Percentiles rank a stretch among this genome's conserved stretches.
These are phyloP conservation scores for Suillus bovinus DNA, from an alignment of 768 basidiomycete genomes.

Conservation along the genomic window DNA sequence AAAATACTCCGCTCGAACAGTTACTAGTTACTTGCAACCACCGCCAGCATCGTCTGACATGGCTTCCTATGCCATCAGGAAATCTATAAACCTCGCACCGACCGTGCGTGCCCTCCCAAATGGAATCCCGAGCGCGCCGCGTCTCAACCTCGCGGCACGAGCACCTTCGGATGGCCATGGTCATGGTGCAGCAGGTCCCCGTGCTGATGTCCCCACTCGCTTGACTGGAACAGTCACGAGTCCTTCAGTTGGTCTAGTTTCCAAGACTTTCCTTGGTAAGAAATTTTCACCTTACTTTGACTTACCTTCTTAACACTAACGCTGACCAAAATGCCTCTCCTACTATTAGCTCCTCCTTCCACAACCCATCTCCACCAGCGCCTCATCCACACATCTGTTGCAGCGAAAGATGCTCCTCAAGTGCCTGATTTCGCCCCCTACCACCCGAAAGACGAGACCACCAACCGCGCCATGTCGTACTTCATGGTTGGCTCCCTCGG, in stretches of 20 bases:
- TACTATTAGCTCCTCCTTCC: constrained; percentile 44
- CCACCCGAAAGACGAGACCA: constrained; percentile 61
- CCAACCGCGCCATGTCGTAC: constrained; percentile 80
- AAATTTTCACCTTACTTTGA: constrained; percentile 14
- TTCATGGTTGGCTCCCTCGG: constrained; percentile 93
- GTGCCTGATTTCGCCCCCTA: constrained; percentile 91
- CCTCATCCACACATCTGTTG: constrained; percentile 75
- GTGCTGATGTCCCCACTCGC: constrained; percentile 60
- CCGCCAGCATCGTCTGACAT: constrained; percentile 33
- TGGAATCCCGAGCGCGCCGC: constrained; percentile 77
- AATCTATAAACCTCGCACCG: constrained; percentile 78
- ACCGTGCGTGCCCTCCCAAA: constrained; percentile 77
- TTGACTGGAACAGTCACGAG: constrained; percentile 60
- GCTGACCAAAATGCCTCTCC: constrained; percentile 10
- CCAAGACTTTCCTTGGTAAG: constrained; percentile 67
- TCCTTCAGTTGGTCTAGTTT: constrained; percentile 55
- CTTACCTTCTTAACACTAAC: constrained; percentile 18
- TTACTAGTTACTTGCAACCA: not conserved
- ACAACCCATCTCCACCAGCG: constrained; percentile 62
- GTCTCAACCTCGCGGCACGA: constrained; percentile 71
- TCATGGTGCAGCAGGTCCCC: constrained; percentile 53
- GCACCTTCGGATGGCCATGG: constrained; percentile 57
- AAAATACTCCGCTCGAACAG: constrained; percentile 2
- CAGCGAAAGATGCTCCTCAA: constrained; percentile 67
- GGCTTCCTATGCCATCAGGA: constrained; percentile 76